Evolutionary conservation across 148 eudicot genomes (phyloP), one percentile per base, ranked within the genome.

Genomic region (Heliosperma pusillum): DNA sequence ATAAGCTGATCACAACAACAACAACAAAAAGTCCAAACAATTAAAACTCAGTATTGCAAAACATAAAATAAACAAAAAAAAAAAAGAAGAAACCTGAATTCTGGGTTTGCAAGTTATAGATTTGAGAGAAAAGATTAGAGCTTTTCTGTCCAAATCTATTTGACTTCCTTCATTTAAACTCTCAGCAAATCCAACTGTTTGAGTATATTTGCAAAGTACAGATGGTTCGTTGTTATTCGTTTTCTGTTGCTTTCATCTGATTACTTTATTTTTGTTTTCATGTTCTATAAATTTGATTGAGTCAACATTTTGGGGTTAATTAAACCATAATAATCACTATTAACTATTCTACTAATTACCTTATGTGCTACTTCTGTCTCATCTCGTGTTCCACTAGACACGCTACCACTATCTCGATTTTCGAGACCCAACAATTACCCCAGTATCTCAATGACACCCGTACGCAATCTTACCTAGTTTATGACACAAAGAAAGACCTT

Each of bases 61-160:
- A n/a, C n/a, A n/a, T n/a, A n/a, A n/a, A n/a, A n/a, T n/a, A n/a
- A n/a, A n/a, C 4, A 16, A 17, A 30, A 12, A 29, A 65, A 4
- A 65, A 10, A 17, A 30, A 65, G 55, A 30, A 17, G 7, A 65
- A 29, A 65, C 69, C 45, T 65, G 21, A 65, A 29, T 65, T 65
- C 44, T 65, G 69, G 69, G 69, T 65, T 33, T 11, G 42, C 10
- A 65, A 22, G 33, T 62, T 62, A 63, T 63, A 17, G n/a, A 20
- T 27, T 63, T 63, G 67, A 63, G 36, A 29, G 64, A 22, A 60
- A 60, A 63, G 66, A 13, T 63, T 63, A 20, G 16, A 63, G 3
- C 50, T 36, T 66, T 66, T 36, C 27, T 13, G 29, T n/a, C 1
- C 13, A 25, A 21, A 10, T 0, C 22, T 59, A 3, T 7, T 59